phyloP scores from a whole-genome alignment of 352 stramenopile species.

The Phytophthora sp. region DNA sequence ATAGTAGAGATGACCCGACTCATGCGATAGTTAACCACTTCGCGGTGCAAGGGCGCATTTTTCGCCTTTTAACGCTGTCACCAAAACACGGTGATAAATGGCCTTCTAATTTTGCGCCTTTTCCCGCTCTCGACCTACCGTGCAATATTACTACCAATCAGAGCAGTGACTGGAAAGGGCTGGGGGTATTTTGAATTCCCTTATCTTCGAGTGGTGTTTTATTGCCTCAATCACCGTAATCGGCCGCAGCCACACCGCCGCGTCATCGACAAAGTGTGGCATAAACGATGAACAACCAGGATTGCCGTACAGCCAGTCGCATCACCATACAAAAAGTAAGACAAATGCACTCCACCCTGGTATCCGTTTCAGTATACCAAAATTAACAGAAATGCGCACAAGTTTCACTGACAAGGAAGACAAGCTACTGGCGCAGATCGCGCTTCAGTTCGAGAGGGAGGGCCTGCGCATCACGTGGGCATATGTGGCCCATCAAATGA shows the following conservation, averaged over 20 bases:
- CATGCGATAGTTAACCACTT: slow-evolving; percentile 3
- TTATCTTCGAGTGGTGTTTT: not conserved
- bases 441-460: slow-evolving; percentile 12
- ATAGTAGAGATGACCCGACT: too few species aligned
- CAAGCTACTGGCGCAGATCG: slow-evolving; percentile 15
- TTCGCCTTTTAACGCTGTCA: not conserved
- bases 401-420: slow-evolving; percentile 20
- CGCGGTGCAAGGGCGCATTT: not conserved
- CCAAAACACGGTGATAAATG: not conserved
- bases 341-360: slow-evolving; percentile 13
- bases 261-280: not conserved
- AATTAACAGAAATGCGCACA: slow-evolving; percentile 4
- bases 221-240: not conserved
- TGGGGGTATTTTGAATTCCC: not conserved
- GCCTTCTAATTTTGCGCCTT: not conserved
- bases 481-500: slow-evolving; percentile 27
- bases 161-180: not conserved
- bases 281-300: not conserved
- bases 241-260: not conserved
- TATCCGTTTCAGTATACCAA: not conserved
- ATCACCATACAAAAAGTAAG: slow-evolving; percentile 1
- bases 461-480: slow-evolving; percentile 17
- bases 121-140: not conserved
- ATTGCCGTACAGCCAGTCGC: not conserved
- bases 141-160: slow-evolving; percentile 2